Conservation (phyloP, 2,329 filamentous ascomycete species). For the Conoideocrella luteorostrata region DNA sequence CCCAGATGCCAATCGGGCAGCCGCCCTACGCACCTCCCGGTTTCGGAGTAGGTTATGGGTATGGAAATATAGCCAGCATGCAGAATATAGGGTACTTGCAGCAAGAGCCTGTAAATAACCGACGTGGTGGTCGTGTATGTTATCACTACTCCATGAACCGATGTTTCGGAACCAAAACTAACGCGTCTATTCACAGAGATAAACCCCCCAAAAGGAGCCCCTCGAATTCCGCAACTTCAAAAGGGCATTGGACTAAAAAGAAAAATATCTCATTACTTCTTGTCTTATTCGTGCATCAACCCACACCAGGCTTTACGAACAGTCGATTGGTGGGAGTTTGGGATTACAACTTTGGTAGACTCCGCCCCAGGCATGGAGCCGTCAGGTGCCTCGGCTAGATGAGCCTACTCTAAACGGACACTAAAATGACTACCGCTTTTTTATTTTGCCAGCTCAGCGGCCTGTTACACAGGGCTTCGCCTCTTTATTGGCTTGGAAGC, state of each 20-base stretch:
- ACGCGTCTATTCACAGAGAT: conserved; percentile 18
- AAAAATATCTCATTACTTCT: no score
- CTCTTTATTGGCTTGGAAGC: not conserved
- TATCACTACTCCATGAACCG: not conserved
- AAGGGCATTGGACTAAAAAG: no score
- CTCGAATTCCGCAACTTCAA: no score
- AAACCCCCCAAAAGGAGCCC: conserved; percentile 11
- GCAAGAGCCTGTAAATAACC: conserved; percentile 49
- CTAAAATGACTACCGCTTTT: conserved; percentile 1
- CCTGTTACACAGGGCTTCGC: not conserved
- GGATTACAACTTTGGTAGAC: conserved; percentile 8
- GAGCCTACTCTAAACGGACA: conserved; percentile 1
- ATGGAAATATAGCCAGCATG: conserved; percentile 42
- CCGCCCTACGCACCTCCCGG: conserved; percentile 43
- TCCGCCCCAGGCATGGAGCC: not conserved
- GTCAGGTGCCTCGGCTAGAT: not conserved
- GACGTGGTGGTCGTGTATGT: conserved; percentile 52
- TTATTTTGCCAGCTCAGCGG: not conserved
- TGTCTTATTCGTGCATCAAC: not conserved
- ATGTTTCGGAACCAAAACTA: not conserved
- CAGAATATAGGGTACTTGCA: conserved; percentile 42
- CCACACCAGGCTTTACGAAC: not conserved
- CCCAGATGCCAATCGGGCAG: conserved; percentile 36
- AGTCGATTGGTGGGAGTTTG: conserved; percentile 3
- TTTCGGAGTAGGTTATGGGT: conserved; percentile 42